Base-by-base conservation (phyloP, 139 green algal genomes). In the Zygnema circumcarinatum region DNA sequence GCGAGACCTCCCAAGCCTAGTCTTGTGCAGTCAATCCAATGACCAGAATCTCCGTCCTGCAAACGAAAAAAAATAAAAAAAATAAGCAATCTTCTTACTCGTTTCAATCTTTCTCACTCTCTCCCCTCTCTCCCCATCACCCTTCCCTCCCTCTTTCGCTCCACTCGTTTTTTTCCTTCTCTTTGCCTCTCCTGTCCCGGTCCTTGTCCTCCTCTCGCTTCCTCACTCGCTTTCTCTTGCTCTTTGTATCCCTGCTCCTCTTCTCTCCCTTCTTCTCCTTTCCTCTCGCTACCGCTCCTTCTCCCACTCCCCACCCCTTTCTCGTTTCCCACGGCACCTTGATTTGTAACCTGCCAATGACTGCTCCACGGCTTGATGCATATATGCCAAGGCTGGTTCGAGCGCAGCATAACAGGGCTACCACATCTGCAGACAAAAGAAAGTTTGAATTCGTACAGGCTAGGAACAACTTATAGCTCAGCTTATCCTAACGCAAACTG, bases 341-440 rank as follows among this genome's bases (percentile, higher is more conserved):
- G 11, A 98, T 81, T 36, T 79, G 20, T 67, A 97, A 83, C 31
- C 74, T 74, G 1, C 95, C 95, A 21, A 78, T 68, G 29, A 97
- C 94, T 39, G 93, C 81, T 2, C 95, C 95, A 47, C 92, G 93
- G 67, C 89, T 92, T 67, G 86, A 88, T 76, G 92, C 94, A 29
- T 81, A 86, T 47, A 97, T 93, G 47, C 92, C 94, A 41, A 97
- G 92, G 0, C 40, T 40, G n/a, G 54, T 62, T 67, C 94, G 91
- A 0, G 93, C 92, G 68, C 96, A 92, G 35, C 82, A 76, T 72
- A 97, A 83, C 41, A 98, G 79, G 40, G 78, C 81, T 1, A 94
- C 90, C 29, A 35, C 52, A 79, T 86, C 80, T 86, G 80, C 32
- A 79, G 29, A 86, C 33, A 39, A 36, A 33, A 42, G 29, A 7